Base-by-base conservation (phyloP, 768 basidiomycete species). In the Chlorophyllum brunneum region DNA sequence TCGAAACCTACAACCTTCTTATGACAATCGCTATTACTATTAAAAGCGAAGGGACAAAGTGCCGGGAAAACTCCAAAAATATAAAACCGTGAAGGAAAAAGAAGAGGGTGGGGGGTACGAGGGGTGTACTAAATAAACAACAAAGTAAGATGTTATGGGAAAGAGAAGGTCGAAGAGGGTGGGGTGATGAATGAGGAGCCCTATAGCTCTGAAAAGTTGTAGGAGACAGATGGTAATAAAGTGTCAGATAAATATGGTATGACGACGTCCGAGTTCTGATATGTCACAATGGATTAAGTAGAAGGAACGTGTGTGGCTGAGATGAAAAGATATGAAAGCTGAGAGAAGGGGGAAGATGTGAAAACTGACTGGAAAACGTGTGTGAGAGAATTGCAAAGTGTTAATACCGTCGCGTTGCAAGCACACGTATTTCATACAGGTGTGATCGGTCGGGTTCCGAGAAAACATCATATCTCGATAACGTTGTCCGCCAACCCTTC, bases 351-450 rank as follows among this genome's bases (percentile, higher is more conserved):
- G 56, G 20, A 33, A 56, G 58, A 56, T 33, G 41, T 23, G 39
- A 56, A 58, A 55, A 54, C 30, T 55, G 45, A 56, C 40, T 60
- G 31, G 38, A 56, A 58, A 52, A 50, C 26, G 29, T 37, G 42
- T 22, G n/a, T 27, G n/a, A 26, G 44, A 46, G 47, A 8, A 16
- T 51, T 33, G 23, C 16, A n/a, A 54, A 53, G 36, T 51, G 59
- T 80, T 63, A 88, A 68, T 92, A 91, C 66, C 83, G 85, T 66
- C 88, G 81, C n/a, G 87, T 91, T 13, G 90, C 90, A 51, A 93
- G 79, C 22, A 85, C 86, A 57, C 90, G 82, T 55, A 93, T 92
- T 67, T 92, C 90, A 67, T 81, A 87, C 30, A 93, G 73, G 60
- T 81, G 77, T 33, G 80, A 78, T 53, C 85, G 81, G 62, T 85